Percentiles rank a stretch among this genome's conserved stretches.
Conservation (phyloP, 208 protist genomes). For the Trypanosoma theileri region DNA sequence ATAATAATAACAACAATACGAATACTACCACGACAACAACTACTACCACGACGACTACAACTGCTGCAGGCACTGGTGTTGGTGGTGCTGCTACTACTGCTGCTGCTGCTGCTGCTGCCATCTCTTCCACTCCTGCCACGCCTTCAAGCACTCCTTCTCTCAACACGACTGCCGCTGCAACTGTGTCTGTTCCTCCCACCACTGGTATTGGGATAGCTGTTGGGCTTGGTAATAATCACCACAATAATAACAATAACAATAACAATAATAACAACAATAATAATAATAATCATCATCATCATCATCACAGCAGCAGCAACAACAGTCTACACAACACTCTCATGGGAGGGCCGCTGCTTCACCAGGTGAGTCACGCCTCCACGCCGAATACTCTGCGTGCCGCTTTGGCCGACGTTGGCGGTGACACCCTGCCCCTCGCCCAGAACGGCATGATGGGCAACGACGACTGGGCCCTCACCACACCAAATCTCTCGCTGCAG, state of each 20-base stretch:
- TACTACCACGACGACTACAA: neutral
- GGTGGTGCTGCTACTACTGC: neutral
- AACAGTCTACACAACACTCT: too few species aligned
- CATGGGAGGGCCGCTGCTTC: neutral
- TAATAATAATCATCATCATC: too few species aligned
- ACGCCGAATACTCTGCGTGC: neutral
- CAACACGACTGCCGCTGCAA: neutral
- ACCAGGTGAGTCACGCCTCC: neutral
- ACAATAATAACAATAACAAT: too few species aligned
- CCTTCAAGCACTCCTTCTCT: neutral
- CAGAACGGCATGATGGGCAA: slow-evolving; percentile 5
- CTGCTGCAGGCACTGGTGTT: too few species aligned
- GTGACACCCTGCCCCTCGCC: neutral
- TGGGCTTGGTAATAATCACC: too few species aligned
- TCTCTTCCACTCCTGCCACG: neutral
- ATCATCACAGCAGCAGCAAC: too few species aligned
- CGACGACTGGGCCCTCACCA: neutral
- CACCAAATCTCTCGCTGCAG: neutral
- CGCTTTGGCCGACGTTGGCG: neutral
- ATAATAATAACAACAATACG: neutral
- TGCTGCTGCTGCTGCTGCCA: neutral
- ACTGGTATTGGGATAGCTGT: neutral
- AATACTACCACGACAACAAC: neutral
- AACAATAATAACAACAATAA: too few species aligned
- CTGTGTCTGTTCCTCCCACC: neutral